Conservation (phyloP, 2,329 filamentous ascomycete genomes). For the Pseudogymnoascus sp. region DNA sequence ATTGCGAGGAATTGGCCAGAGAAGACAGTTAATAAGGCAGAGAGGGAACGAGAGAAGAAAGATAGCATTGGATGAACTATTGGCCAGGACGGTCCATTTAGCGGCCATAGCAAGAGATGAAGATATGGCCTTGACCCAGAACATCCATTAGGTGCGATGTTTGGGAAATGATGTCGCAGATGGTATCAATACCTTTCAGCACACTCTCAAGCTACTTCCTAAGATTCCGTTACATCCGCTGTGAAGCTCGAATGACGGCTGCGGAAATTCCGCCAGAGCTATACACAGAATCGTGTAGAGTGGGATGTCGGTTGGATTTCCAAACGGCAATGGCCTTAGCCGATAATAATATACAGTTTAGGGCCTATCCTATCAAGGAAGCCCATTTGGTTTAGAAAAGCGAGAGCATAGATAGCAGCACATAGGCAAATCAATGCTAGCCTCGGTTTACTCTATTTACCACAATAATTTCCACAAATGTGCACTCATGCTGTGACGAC, state of each 20-base stretch:
- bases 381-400: not conserved
- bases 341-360: not conserved
- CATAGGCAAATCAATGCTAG: not conserved
- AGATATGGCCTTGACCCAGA: not conserved
- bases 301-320: not conserved
- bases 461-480: not conserved
- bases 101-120: not conserved
- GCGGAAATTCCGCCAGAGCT: not conserved
- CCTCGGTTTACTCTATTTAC: not conserved
- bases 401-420: not conserved
- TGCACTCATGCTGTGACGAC: not conserved
- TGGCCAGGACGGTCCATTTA: not conserved
- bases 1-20: slow-evolving; percentile 86
- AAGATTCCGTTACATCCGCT: not conserved
- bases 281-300: not conserved
- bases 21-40: slow-evolving; percentile 38
- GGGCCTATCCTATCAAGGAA: not conserved
- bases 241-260: not conserved
- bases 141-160: not conserved
- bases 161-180: not conserved
- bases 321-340: not conserved
- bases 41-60: slow-evolving; percentile 8
- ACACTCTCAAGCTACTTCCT: not conserved
- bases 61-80: not conserved
- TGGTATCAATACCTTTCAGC: not conserved